Percentiles rank a stretch among this genome's conserved stretches.
phyloP scores from a whole-genome alignment of 169 alveolate species.

The Neospora caninum region DNA sequence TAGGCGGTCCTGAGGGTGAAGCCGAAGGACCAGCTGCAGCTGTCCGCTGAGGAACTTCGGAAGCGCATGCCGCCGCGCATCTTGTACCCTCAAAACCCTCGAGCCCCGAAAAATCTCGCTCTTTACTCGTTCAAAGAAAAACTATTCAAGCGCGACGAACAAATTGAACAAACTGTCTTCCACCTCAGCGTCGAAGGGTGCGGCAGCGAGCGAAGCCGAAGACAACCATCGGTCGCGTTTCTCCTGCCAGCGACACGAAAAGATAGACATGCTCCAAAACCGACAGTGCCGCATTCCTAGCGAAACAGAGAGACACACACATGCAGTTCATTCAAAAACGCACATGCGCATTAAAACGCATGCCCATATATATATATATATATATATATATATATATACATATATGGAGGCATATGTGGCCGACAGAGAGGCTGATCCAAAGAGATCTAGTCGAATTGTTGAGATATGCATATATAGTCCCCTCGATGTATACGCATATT shows the following conservation, averaged over 20 bases:
- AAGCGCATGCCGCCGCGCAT: conserved; percentile 82
- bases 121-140: conserved; percentile 82
- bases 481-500: neutral
- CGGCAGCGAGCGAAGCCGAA: neutral
- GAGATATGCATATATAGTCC: too few species aligned
- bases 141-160: conserved; percentile 82
- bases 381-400: neutral
- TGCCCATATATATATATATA: neutral
- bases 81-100: conserved; percentile 84
- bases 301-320: too few species aligned
- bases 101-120: conserved; percentile 88
- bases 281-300: too few species aligned
- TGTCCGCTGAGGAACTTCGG: conserved; percentile 75
- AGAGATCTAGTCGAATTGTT: too few species aligned
- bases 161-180: conserved; percentile 83
- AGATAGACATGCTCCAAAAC: too few species aligned
- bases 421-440: too few species aligned
- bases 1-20: conserved; percentile 59
- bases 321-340: neutral
- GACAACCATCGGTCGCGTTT: too few species aligned
- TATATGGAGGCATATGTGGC: neutral
- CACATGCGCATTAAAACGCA: neutral
- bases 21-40: conserved; percentile 69
- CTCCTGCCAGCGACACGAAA: too few species aligned
- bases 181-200: conserved; percentile 84